These are phyloP conservation scores for Komagataella mondaviorum DNA, from an alignment of 805 yeast genomes.

Conservation along the genomic window DNA sequence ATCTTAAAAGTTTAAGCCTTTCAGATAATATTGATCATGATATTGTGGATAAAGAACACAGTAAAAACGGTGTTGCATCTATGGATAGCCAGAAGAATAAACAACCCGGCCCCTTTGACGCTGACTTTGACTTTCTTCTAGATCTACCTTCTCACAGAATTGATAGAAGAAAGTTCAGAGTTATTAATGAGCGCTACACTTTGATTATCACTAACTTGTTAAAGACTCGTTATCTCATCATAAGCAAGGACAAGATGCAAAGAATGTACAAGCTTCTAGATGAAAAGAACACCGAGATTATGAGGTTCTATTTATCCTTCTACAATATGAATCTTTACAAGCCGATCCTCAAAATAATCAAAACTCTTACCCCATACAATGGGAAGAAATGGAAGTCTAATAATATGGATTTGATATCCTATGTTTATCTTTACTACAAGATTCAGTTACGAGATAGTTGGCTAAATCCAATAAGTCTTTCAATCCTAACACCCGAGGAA, in stretches of 20 bases:
- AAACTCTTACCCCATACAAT: constrained; percentile 75
- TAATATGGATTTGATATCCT: constrained; percentile 88
- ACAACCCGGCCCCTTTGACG: not conserved
- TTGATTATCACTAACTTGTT: constrained; percentile 34
- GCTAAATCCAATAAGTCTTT: constrained; percentile 66
- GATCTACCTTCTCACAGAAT: not conserved
- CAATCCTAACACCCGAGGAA: constrained; percentile 40
- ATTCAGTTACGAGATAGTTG: constrained; percentile 71
- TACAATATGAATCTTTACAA: constrained; percentile 49
- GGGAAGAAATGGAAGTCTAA: constrained; percentile 90
- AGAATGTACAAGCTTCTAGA: constrained; percentile 53
- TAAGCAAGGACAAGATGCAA: constrained; percentile 55
- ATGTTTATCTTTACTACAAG: constrained; percentile 66
- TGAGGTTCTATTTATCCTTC: constrained; percentile 43
- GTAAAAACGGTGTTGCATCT: not conserved
- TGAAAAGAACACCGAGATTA: constrained; percentile 45
- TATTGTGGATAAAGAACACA: not conserved
- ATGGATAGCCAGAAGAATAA: not conserved
- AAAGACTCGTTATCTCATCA: constrained; percentile 38
- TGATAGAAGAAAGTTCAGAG: not conserved
- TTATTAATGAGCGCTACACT: not conserved
- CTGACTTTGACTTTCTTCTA: not conserved
- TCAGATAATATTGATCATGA: not conserved
- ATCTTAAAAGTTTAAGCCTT: not conserved
- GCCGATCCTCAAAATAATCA: constrained; percentile 63